Conservation (phyloP, 352 stramenopile genomes). For the Pythium chondricola region DNA sequence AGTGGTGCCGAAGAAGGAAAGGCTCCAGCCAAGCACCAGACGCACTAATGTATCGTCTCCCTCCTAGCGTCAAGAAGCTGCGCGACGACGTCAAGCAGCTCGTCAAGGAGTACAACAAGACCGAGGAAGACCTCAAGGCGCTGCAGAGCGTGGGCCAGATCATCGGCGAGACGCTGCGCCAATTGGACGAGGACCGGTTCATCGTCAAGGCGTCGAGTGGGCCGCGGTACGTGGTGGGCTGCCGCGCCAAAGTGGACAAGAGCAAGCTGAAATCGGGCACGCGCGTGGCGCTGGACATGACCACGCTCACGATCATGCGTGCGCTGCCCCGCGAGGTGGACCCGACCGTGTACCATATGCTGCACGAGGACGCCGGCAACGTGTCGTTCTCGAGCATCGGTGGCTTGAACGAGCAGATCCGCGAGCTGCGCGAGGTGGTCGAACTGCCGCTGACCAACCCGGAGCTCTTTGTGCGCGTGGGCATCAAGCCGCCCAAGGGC, state of each 20-base stretch:
- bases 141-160: slow-evolving; percentile 96
- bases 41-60: background rate
- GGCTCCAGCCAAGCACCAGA: background rate
- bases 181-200: slow-evolving; percentile 97
- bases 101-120: slow-evolving; percentile 98
- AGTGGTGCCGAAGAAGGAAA: background rate
- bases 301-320: slow-evolving; percentile 99
- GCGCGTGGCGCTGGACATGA: slow-evolving; percentile 98
- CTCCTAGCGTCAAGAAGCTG: slow-evolving; percentile 97
- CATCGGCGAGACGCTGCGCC: slow-evolving; percentile 98
- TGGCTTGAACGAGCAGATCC: slow-evolving; percentile 98
- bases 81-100: slow-evolving; percentile 94
- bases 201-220: slow-evolving; percentile 98
- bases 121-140: slow-evolving; percentile 97
- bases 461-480: slow-evolving; percentile 97
- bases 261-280: slow-evolving; percentile 96
- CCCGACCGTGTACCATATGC: slow-evolving; percentile 99
- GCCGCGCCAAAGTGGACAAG: slow-evolving; percentile 92
- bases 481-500: slow-evolving; percentile 98
- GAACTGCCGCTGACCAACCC: slow-evolving; percentile 99
- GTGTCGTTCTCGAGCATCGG: slow-evolving; percentile 98
- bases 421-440: slow-evolving; percentile 94
- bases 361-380: slow-evolving; percentile 96
- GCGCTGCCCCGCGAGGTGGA: slow-evolving; percentile 97
- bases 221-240: slow-evolving; percentile 98